phyloP scores from a whole-genome alignment of 805 yeast genomes.

The Candida hispaniensis region DNA sequence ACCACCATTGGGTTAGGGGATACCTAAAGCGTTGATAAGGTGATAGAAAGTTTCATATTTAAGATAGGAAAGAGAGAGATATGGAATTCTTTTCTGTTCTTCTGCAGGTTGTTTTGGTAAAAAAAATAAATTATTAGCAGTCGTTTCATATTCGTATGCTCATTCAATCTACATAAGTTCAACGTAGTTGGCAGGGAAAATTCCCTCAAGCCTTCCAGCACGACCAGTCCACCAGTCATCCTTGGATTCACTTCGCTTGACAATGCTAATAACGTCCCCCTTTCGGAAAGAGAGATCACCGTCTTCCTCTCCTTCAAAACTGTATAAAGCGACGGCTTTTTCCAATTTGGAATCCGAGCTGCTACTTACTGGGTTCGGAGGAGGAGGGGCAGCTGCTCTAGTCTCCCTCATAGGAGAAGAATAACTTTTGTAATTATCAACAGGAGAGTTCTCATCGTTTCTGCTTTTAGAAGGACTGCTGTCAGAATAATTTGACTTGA shows the following conservation, averaged over 20 bases:
- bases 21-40: too few relatives aligned
- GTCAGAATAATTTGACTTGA: conserved; percentile 34
- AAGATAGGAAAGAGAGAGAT: too few relatives aligned
- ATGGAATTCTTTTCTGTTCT: too few relatives aligned
- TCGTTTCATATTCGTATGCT: too few relatives aligned
- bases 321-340: conserved; percentile 82
- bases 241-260: conserved; percentile 73
- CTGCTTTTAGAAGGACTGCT: too few relatives aligned
- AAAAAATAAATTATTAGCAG: too few relatives aligned
- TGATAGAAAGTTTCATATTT: too few relatives aligned
- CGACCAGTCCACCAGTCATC: conserved; percentile 99
- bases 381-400: conserved; percentile 16
- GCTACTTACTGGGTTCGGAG: conserved; percentile 14
- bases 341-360: conserved; percentile 33
- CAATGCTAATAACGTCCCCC: conserved; percentile 84
- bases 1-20: too few relatives aligned
- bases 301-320: conserved; percentile 84
- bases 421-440: not conserved
- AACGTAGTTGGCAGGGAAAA: conserved; percentile 95
- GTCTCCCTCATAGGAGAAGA: not conserved
- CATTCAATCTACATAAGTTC: conserved; percentile 52
- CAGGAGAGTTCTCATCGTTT: too few relatives aligned
- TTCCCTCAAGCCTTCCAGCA: conserved; percentile 72
- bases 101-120: too few relatives aligned
- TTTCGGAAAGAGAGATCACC: conserved; percentile 89